These are phyloP conservation scores for Apiotrichum mycotoxinovorans DNA, from an alignment of 1,284 basidiomycete species.

Conservation along the genomic window DNA sequence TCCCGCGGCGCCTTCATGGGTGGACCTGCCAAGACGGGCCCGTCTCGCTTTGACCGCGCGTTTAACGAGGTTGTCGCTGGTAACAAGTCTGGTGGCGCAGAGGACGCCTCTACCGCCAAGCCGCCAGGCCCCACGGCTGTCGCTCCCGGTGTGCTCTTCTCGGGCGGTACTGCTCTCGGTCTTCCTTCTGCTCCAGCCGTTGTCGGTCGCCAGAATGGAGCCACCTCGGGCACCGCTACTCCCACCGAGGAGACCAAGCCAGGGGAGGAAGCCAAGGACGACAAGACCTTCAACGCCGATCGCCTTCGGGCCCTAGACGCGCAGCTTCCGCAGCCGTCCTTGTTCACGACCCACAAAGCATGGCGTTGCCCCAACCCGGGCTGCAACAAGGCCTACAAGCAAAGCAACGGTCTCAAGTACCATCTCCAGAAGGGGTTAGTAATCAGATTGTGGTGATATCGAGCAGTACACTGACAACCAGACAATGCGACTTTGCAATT, in stretches of 20 bases:
- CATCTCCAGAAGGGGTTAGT: slow-evolving; percentile 66
- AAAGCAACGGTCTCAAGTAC: slow-evolving; percentile 94
- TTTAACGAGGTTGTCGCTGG: slow-evolving; percentile 49
- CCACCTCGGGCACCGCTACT: background rate
- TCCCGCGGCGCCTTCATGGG: slow-evolving; percentile 33
- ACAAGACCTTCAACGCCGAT: slow-evolving; percentile 9
- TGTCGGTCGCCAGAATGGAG: slow-evolving; percentile 19
- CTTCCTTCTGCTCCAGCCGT: slow-evolving; percentile 37
- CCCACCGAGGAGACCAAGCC: background rate
- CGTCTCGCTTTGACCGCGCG: slow-evolving; percentile 41
- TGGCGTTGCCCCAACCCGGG: slow-evolving; percentile 96
- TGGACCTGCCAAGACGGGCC: slow-evolving; percentile 19
- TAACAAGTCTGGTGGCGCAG: slow-evolving; percentile 35
- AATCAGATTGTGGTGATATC: slow-evolving; percentile 48
- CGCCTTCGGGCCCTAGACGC: slow-evolving; percentile 26
- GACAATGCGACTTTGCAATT: slow-evolving; percentile 86
- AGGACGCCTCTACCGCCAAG: slow-evolving; percentile 28
- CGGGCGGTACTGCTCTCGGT: slow-evolving; percentile 35
- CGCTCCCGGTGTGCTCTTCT: slow-evolving; percentile 45
- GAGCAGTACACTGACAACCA: slow-evolving; percentile 9
- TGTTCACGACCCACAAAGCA: slow-evolving; percentile 66
- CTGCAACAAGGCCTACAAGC: slow-evolving; percentile 98
- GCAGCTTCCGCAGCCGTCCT: slow-evolving; percentile 40
- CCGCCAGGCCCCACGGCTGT: slow-evolving; percentile 35
- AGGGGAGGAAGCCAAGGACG: slow-evolving; percentile 7